Conservation (phyloP, 2,329 filamentous ascomycete species). For the Thyridium curvatum region DNA sequence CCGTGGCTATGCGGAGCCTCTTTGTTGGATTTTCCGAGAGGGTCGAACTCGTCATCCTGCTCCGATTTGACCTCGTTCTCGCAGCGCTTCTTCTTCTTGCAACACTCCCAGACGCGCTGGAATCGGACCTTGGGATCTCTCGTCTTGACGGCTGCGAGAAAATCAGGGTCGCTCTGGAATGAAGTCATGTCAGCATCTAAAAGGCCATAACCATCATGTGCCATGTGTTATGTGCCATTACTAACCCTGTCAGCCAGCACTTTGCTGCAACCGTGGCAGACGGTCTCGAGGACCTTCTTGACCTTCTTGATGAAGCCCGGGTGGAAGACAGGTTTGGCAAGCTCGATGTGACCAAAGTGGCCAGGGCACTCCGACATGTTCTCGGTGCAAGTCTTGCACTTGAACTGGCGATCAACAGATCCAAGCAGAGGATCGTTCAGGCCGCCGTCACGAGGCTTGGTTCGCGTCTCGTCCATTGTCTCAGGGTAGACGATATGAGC, state of each 20-base stretch:
- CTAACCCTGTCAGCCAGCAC: slow-evolving; percentile 97
- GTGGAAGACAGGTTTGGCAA: slow-evolving; percentile 94
- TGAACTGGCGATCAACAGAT: slow-evolving; percentile 91
- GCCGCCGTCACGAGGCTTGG: slow-evolving; percentile 83
- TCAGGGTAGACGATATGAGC: slow-evolving; percentile 96
- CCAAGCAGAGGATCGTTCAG: slow-evolving; percentile 94
- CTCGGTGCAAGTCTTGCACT: slow-evolving; percentile 94
- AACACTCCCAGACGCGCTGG: slow-evolving; percentile 84
- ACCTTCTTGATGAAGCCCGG: slow-evolving; percentile 96
- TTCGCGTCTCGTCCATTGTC: slow-evolving; percentile 95
- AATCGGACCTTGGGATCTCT: slow-evolving; percentile 94
- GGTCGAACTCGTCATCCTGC: slow-evolving; percentile 63
- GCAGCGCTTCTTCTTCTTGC: slow-evolving; percentile 81
- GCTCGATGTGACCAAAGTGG: slow-evolving; percentile 97
- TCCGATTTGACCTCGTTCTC: slow-evolving; percentile 63
- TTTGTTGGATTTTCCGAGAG: slow-evolving; percentile 45
- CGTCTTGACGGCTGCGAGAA: slow-evolving; percentile 71
- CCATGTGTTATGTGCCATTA: slow-evolving; percentile 52
- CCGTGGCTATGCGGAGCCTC: slow-evolving; percentile 61
- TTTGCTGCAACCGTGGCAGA: slow-evolving; percentile 98
- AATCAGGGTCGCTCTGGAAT: slow-evolving; percentile 75
- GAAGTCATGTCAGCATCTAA: slow-evolving; percentile 52
- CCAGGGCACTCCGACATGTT: slow-evolving; percentile 94
- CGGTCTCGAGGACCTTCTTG: slow-evolving; percentile 97
- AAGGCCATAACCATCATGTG: slow-evolving; percentile 38